Evolutionary conservation across 495 filamentous ascomycete genomes (phyloP).

Genomic region (Tuber borchii): DNA sequence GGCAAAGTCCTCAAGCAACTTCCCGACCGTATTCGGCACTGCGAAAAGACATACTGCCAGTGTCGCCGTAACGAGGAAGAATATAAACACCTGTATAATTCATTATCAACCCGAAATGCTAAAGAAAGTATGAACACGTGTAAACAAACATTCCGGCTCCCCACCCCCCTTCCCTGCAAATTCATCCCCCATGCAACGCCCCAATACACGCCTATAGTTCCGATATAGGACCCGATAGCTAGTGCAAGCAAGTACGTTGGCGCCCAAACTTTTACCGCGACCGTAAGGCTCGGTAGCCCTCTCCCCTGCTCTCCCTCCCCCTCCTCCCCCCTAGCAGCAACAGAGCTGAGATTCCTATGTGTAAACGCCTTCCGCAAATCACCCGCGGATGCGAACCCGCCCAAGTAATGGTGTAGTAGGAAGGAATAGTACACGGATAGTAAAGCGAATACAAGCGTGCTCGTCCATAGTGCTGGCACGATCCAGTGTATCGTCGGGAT

Average conservation of each 20-base stretch:
- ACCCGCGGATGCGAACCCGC: slow-evolving; percentile 12
- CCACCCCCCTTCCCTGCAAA: neutral
- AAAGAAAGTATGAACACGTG: neutral
- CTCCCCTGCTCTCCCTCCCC: neutral
- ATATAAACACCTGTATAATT: slow-evolving; percentile 18
- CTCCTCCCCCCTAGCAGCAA: neutral
- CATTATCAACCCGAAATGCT: neutral
- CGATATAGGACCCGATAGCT: slow-evolving; percentile 26
- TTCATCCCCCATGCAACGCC: slow-evolving; percentile 15
- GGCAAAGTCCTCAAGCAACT: slow-evolving; percentile 22
- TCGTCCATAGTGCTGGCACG: slow-evolving; percentile 25
- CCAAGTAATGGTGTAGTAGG: slow-evolving; percentile 24
- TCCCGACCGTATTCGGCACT: slow-evolving; percentile 25
- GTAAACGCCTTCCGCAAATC: slow-evolving; percentile 24
- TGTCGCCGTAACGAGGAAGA: slow-evolving; percentile 12
- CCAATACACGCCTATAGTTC: slow-evolving; percentile 31
- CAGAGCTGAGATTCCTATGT: slow-evolving; percentile 7
- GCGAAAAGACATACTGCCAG: slow-evolving; percentile 19
- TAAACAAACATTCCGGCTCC: slow-evolving; percentile 21
- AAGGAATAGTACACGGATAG: slow-evolving; percentile 29
- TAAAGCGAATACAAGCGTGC: slow-evolving; percentile 19
- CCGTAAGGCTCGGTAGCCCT: slow-evolving; percentile 17
- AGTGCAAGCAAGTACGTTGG: slow-evolving; percentile 20
- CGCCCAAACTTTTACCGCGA: slow-evolving; percentile 21
- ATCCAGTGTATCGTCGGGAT: slow-evolving; percentile 21